Conservation (phyloP, 208 protist species). For the Naegleria lovaniensis region DNA sequence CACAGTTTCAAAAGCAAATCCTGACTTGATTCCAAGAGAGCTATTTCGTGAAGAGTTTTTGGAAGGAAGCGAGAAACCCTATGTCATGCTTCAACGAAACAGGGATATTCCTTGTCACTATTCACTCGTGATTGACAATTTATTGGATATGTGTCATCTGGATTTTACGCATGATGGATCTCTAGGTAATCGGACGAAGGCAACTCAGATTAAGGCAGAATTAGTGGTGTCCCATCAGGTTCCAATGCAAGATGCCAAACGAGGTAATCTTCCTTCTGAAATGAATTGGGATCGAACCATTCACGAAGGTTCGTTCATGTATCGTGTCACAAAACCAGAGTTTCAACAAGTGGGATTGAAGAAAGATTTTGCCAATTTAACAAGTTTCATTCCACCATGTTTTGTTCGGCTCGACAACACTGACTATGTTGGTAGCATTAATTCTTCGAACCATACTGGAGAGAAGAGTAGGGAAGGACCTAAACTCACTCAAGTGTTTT, state of each 20-base stretch:
- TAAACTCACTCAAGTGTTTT: not conserved
- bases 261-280: not conserved
- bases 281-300: not conserved
- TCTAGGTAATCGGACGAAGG: not conserved
- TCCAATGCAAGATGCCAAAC: not conserved
- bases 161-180: slow-evolving; percentile 1
- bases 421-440: too few species aligned
- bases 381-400: not conserved
- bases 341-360: not conserved
- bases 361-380: not conserved
- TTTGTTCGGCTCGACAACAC: not conserved
- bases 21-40: not conserved
- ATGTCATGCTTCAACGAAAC: not conserved
- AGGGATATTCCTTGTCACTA: not conserved
- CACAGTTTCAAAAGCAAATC: not conserved
- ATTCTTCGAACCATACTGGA: too few species aligned
- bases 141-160: not conserved
- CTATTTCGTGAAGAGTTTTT: not conserved
- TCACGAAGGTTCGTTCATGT: not conserved
- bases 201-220: not conserved
- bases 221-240: not conserved
- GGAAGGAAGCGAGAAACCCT: not conserved
- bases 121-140: not conserved
- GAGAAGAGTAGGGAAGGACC: not conserved
- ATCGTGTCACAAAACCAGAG: not conserved